These are phyloP conservation scores for Arthrobotrys musiformis DNA, from an alignment of 2,329 filamentous ascomycete species.

Conservation along the genomic window DNA sequence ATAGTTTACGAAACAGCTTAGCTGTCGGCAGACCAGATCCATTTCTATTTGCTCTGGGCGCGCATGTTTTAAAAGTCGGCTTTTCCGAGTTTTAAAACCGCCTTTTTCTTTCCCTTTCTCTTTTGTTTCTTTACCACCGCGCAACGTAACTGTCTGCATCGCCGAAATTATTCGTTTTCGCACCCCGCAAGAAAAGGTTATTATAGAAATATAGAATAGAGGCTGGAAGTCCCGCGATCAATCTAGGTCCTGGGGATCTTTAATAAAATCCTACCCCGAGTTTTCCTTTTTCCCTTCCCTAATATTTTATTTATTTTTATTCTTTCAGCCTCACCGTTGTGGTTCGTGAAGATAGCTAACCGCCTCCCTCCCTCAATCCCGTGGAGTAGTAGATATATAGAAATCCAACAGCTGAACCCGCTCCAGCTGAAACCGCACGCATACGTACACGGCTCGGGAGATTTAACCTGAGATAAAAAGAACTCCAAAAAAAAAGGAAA, in stretches of 20 bases:
- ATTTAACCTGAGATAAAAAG: background rate
- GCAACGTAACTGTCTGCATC: background rate
- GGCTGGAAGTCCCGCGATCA: background rate
- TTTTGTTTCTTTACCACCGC: background rate
- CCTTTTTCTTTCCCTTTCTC: background rate
- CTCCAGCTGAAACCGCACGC: background rate
- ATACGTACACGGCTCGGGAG: constrained; percentile 2
- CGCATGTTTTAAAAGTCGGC: background rate
- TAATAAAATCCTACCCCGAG: background rate
- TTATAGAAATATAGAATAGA: background rate
- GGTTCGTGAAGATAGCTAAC: no score
- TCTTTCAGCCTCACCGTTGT: constrained; percentile 18
- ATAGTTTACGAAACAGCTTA: background rate
- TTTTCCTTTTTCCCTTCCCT: background rate
- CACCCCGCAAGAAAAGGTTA: background rate
- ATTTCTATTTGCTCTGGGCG: background rate
- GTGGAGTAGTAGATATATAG: background rate
- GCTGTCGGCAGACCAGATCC: constrained; percentile 10
- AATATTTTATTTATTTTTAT: background rate
- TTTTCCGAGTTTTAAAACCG: background rate
- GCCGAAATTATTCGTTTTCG: background rate
- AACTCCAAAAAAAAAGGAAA: background rate
- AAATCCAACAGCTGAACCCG: constrained; percentile 11
- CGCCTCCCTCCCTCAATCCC: background rate
- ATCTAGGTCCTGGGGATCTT: no score